Percentiles rank a stretch among this genome's conserved stretches.
phyloP scores from a whole-genome alignment of 2,329 filamentous ascomycete species.

The Atkinsonella texensis region DNA sequence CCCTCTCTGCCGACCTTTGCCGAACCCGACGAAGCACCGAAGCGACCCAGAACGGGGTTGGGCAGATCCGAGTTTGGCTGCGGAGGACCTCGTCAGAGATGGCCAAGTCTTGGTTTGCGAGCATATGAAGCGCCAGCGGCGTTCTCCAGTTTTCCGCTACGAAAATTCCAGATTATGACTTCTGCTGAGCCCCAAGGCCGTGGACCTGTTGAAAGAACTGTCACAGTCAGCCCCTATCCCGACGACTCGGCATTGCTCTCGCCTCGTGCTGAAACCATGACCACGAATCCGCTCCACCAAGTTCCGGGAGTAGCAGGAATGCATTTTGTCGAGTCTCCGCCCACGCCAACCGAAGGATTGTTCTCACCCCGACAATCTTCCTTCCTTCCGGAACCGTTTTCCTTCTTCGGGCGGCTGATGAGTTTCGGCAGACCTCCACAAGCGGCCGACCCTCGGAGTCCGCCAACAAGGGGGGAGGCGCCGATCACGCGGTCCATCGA shows the following conservation, averaged over 20 bases:
- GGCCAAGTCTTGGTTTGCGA: constrained; percentile 23
- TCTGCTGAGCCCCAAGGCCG: constrained; percentile 8
- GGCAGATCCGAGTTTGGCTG: constrained; percentile 8
- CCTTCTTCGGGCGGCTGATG: constrained; percentile 32
- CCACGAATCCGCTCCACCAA: constrained; percentile 50
- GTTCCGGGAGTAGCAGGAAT: constrained; percentile 31
- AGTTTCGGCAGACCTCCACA: constrained; percentile 39
- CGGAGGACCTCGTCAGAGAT: constrained; percentile 10
- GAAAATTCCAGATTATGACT: constrained; percentile 4
- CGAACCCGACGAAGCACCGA: constrained; percentile 8
- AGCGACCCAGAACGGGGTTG: constrained; percentile 25
- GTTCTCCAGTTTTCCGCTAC: constrained; percentile 4
- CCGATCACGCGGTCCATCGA: constrained; percentile 70
- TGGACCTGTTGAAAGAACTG: constrained; percentile 20
- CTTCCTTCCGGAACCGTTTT: constrained; percentile 43
- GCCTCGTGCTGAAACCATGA: constrained; percentile 61
- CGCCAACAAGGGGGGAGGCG: constrained; percentile 59
- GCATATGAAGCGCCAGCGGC: constrained; percentile 12
- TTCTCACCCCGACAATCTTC: constrained; percentile 41
- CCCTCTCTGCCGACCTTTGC: constrained; percentile 5
- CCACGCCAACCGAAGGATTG: constrained; percentile 37
- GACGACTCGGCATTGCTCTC: constrained; percentile 52
- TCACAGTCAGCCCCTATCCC: constrained; percentile 22
- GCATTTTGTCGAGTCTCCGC: constrained; percentile 39
- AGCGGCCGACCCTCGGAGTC: constrained; percentile 57